These are phyloP conservation scores for Termitomyces sp. DNA, from an alignment of 1,284 basidiomycete species.

Conservation along the genomic window DNA sequence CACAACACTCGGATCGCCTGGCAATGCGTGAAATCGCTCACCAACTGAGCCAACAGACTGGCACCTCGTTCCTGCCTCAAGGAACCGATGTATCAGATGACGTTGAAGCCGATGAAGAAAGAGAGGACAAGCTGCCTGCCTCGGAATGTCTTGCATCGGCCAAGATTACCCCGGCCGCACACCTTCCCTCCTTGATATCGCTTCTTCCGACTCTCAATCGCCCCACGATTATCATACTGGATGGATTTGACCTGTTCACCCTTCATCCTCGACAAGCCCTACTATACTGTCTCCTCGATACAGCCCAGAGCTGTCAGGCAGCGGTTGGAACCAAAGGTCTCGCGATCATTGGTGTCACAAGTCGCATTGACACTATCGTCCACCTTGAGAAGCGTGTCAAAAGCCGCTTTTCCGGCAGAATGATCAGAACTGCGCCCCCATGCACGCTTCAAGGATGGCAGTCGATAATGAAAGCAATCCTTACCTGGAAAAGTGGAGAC, in stretches of 20 bases:
- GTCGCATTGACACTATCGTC: constrained; percentile 82
- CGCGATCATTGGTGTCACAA: constrained; percentile 79
- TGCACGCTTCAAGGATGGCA: constrained; percentile 49
- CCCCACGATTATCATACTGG: constrained; percentile 79
- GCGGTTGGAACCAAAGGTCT: constrained; percentile 59
- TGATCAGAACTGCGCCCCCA: constrained; percentile 71
- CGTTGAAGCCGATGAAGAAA: constrained; percentile 19
- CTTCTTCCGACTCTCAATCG: constrained; percentile 71
- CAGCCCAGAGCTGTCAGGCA: constrained; percentile 65
- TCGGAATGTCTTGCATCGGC: constrained; percentile 24
- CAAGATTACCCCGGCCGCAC: constrained; percentile 57
- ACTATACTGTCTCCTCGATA: constrained; percentile 86
- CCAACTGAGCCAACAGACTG: constrained; percentile 72
- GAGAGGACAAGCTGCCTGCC: constrained; percentile 31
- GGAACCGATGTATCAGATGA: constrained; percentile 24
- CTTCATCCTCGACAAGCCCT: constrained; percentile 84
- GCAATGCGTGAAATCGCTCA: constrained; percentile 92
- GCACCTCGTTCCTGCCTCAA: constrained; percentile 42
- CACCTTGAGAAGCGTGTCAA: constrained; percentile 92
- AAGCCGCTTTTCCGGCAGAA: constrained; percentile 89
- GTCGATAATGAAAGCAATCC: constrained; percentile 35
- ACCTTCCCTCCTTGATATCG: constrained; percentile 78
- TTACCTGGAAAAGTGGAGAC: constrained; percentile 30
- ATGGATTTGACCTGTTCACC: constrained; percentile 89
- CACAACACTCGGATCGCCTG: constrained; percentile 78